Conservation (phyloP, 2,329 filamentous ascomycete species). For the Alternaria hordeiaustralica region DNA sequence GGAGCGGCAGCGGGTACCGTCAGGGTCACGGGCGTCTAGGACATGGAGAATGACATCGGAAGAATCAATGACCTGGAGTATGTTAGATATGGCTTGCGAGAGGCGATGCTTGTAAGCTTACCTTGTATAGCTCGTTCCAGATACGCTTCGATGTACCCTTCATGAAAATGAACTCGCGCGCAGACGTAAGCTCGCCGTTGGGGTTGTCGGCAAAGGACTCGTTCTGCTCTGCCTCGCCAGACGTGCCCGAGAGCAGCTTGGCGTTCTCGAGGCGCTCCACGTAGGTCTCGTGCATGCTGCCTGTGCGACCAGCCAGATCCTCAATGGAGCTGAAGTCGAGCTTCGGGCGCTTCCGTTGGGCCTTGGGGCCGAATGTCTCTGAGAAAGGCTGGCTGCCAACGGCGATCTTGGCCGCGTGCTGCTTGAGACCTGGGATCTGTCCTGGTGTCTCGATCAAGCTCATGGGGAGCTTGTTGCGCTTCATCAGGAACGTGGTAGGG, state of each 20-base stretch:
- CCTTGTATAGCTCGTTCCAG: conserved; percentile 91
- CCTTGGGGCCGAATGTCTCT: conserved; percentile 91
- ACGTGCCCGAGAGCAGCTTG: conserved; percentile 74
- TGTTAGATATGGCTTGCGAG: background rate
- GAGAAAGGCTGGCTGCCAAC: conserved; percentile 86
- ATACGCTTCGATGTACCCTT: conserved; percentile 90
- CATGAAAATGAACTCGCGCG: conserved; percentile 77
- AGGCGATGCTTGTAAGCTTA: conserved; percentile 46
- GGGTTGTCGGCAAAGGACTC: conserved; percentile 38
- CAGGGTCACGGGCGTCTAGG: conserved; percentile 38
- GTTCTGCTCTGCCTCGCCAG: conserved; percentile 63
- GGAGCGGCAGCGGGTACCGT: conserved; percentile 84
- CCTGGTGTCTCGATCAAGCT: conserved; percentile 83
- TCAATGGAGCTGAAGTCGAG: conserved; percentile 80
- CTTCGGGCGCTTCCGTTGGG: conserved; percentile 91
- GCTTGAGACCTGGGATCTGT: conserved; percentile 79
- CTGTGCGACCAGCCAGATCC: conserved; percentile 81
- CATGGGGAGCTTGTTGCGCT: conserved; percentile 97
- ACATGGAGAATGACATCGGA: conserved; percentile 88
- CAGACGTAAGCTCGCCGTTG: conserved; percentile 52
- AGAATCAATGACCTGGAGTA: conserved; percentile 71
- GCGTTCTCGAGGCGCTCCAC: conserved; percentile 80
- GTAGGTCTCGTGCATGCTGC: conserved; percentile 81
- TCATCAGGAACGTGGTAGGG: conserved; percentile 92
- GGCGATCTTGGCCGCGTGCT: conserved; percentile 92